Conservation (phyloP, 306 rosid species). For the Quercus gilva region DNA sequence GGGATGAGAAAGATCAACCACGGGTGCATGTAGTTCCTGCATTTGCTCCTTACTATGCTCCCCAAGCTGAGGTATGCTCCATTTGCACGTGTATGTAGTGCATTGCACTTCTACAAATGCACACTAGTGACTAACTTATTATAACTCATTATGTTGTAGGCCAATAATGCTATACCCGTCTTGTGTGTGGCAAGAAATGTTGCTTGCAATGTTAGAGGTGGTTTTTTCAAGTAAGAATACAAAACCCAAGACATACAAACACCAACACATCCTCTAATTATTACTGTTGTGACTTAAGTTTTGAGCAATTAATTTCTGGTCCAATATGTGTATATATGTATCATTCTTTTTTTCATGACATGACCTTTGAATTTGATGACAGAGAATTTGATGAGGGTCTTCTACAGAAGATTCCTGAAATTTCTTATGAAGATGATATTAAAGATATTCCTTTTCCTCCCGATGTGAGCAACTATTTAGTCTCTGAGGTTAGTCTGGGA, state of each 20-base stretch:
- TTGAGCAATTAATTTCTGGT: conserved; percentile 20
- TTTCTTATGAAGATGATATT: conserved; percentile 77
- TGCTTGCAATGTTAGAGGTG: conserved; percentile 98
- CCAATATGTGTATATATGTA: not conserved
- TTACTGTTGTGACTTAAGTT: conserved; percentile 15
- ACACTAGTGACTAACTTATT: conserved; percentile 24
- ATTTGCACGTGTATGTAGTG: conserved; percentile 19
- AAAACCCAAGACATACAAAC: not conserved
- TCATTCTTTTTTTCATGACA: conserved; percentile 31
- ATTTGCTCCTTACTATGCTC: conserved; percentile 97
- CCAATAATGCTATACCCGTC: conserved; percentile 78
- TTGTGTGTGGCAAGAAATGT: conserved; percentile 97
- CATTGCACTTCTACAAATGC: conserved; percentile 1
- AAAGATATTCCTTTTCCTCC: conserved; percentile 72
- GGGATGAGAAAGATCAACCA: conserved; percentile 99
- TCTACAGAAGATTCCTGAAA: conserved; percentile 71
- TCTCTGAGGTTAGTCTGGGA: conserved; percentile 72
- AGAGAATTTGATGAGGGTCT: conserved; percentile 93
- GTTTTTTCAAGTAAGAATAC: conserved; percentile 82
- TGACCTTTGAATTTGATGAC: conserved; percentile 32
- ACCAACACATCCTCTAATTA: not conserved
- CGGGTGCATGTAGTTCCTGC: conserved; percentile 99
- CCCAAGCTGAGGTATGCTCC: conserved; percentile 85
- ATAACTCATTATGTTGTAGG: conserved; percentile 51
- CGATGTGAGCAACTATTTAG: conserved; percentile 92